Conservation (phyloP, 1,284 basidiomycete species). For the Trichosporon coremiiforme region DNA sequence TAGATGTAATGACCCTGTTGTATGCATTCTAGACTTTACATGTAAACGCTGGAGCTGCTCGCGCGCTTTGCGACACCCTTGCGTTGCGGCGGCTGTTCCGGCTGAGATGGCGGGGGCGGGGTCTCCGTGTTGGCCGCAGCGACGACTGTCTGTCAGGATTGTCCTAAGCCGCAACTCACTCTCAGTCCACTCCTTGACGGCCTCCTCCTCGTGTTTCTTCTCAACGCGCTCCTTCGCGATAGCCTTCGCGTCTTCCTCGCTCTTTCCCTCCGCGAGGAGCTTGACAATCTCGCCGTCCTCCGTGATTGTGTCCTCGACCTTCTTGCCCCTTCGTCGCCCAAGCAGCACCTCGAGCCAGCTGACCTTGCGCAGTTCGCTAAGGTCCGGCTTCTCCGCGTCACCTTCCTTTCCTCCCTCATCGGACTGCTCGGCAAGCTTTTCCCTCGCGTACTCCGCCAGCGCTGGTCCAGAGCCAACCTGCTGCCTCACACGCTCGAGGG, state of each 20-base stretch:
- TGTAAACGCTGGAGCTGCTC: background rate
- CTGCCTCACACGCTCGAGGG: slow-evolving; percentile 3
- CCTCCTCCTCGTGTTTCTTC: slow-evolving; percentile 35
- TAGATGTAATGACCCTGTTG: background rate
- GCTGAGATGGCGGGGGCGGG: background rate
- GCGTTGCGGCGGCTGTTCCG: slow-evolving; percentile 11
- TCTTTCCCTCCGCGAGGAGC: slow-evolving; percentile 36
- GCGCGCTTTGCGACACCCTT: slow-evolving; percentile 5
- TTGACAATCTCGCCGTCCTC: slow-evolving; percentile 24
- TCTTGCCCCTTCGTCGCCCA: slow-evolving; percentile 40
- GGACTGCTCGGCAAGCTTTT: background rate
- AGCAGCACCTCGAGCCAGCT: slow-evolving; percentile 52
- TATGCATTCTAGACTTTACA: slow-evolving; percentile 16
- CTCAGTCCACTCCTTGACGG: slow-evolving; percentile 27
- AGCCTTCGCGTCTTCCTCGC: slow-evolving; percentile 25
- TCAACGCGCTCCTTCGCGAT: slow-evolving; percentile 24
- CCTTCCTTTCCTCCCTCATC: slow-evolving; percentile 33
- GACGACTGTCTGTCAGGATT: slow-evolving; percentile 18
- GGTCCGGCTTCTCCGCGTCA: slow-evolving; percentile 23
- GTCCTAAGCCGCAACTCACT: slow-evolving; percentile 19
- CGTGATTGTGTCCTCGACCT: slow-evolving; percentile 23
- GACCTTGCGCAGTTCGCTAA: slow-evolving; percentile 41
- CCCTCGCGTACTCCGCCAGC: background rate
- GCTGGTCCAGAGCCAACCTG: slow-evolving; percentile 5
- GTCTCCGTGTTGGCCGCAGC: slow-evolving; percentile 10